phyloP scores from a whole-genome alignment of 768 basidiomycete species.

The Lentinula lateritia region DNA sequence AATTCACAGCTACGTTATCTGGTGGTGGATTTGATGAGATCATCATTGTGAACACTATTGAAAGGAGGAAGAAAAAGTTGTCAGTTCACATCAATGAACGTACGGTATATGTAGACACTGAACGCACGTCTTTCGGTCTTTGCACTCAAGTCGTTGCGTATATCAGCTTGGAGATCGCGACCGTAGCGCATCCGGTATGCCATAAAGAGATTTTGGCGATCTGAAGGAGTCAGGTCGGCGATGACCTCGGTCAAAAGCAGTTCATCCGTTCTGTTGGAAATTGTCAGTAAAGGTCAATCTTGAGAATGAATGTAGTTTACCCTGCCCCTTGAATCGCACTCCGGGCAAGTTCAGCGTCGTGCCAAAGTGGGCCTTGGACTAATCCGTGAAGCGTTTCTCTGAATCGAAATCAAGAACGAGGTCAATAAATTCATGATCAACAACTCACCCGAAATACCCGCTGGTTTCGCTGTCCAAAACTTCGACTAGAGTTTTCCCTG shows the following conservation, averaged over 20 bases:
- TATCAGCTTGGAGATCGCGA: constrained; percentile 7
- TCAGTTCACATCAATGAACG: neutral
- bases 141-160: constrained; percentile 10
- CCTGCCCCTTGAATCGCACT: constrained; percentile 6
- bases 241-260: constrained; percentile 9
- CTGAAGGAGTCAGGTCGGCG: constrained; percentile 7
- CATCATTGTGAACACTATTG: constrained; percentile 27
- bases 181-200: constrained; percentile 5
- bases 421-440: too few relatives aligned
- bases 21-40: constrained; percentile 23
- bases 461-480: constrained; percentile 4
- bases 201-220: neutral
- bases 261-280: constrained; percentile 4
- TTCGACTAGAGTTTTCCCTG: neutral
- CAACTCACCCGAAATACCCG: constrained; percentile 2
- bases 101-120: neutral
- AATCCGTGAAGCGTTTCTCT: constrained; percentile 5
- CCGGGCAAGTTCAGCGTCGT: constrained; percentile 5
- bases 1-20: constrained; percentile 25
- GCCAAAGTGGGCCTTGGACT: constrained; percentile 2
- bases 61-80: neutral
- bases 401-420: too few relatives aligned
- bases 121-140: constrained; percentile 8
- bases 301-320: neutral
- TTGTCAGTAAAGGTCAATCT: too few relatives aligned